Base-by-base conservation (phyloP, 2,329 filamentous ascomycete species). In the Sphaerulina musiva region DNA sequence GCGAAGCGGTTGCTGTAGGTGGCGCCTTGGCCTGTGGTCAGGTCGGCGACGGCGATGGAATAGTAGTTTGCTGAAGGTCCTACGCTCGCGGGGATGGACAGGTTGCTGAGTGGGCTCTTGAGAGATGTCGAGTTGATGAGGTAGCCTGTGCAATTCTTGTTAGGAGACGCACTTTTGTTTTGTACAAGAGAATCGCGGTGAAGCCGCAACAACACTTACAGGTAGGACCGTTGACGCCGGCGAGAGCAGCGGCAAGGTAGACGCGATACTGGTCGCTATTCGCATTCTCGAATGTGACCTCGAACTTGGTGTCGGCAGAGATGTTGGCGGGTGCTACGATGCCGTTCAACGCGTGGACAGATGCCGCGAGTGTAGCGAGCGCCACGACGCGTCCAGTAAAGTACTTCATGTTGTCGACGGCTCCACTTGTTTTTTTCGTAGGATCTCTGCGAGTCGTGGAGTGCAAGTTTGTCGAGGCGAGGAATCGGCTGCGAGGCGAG, bases 181-280 rank as follows among this genome's bases (percentile, higher is more conserved):
- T 17, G 14, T 17, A 17, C 14, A 17, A 17, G 14, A 17, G 14
- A 17, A 17, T 17, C 14, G 14, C 14, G 14, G 14, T 17, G 14
- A 17, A 17, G 14, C 1, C 14, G 14, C 14, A 17, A 17, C 14
- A 17, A 17, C n/a, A 17, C 57, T 20, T 57, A 66, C 66, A 71
- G 7, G 62, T 63, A 26, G 68, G 69, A 6, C 68, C 67, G 31
- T 65, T 64, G 53, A 57, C 64, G 42, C 67, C 67, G 6, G 67
- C 58, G 9, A 69, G 62, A 1, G 64, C 62, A 14, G 66, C 67
- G 17, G 66, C 65, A 20, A 72, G 66, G 55, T 68, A 71, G 46
- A 70, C 59, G 43, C 68, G 60, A 60, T 66, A 71, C 34, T 59
- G 52, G 32, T 59, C 56, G 36, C 62, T 56, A 48, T 64, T 63